Evolutionary conservation across 202 grass and related monocot species (phyloP).

Genomic region (Schoenoplectus tabernaemontani): DNA sequence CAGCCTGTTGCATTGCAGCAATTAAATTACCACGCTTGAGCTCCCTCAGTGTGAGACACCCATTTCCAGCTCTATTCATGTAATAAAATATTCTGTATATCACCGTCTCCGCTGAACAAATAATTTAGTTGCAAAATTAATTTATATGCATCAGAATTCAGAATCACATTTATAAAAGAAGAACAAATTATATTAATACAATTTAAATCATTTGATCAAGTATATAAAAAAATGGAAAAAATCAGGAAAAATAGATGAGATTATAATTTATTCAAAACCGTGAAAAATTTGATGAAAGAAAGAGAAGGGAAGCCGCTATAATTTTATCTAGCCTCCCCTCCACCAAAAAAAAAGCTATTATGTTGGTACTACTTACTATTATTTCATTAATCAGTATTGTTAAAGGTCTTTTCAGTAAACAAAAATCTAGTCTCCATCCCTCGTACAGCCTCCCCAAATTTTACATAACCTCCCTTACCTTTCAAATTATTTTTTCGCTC

Average conservation of each 20-base stretch:
- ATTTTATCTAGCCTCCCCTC: not conserved
- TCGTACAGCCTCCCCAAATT: not conserved
- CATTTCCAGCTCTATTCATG: constrained; percentile 85
- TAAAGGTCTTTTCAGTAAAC: not conserved
- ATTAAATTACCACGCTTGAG: constrained; percentile 94
- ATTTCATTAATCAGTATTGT: not conserved
- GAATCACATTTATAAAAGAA: not conserved
- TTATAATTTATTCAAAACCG: not conserved
- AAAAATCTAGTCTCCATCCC: not conserved
- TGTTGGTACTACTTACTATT: too few species aligned
- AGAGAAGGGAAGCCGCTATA: not conserved
- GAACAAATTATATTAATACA: too few species aligned
- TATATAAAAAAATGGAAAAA: too few species aligned
- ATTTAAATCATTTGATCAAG: not conserved
- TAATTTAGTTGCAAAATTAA: not conserved
- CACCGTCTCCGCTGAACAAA: constrained; percentile 80
- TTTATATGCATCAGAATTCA: constrained; percentile 9
- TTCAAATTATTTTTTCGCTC: not conserved
- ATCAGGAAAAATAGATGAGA: not conserved
- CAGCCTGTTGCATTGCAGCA: constrained; percentile 71
- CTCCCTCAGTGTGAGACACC: constrained; percentile 75
- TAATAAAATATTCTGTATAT: constrained; percentile 95
- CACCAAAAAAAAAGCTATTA: too few species aligned
- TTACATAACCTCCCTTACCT: not conserved
- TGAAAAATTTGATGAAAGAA: not conserved